These are phyloP conservation scores for Amphicarpaea edgeworthii DNA, from an alignment of 306 rosid species.

Conservation along the genomic window DNA sequence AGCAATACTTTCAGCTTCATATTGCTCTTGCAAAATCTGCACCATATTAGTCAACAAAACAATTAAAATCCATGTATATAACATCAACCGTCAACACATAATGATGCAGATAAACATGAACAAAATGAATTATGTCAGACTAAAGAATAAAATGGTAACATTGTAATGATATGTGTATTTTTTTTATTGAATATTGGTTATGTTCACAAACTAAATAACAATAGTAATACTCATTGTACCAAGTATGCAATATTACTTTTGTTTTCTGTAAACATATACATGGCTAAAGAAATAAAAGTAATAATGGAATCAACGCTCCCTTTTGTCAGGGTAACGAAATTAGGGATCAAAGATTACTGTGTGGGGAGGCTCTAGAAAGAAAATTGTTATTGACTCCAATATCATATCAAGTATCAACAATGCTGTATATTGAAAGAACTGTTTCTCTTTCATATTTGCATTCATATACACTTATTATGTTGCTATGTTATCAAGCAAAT, in stretches of 20 bases:
- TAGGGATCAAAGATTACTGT: too few species aligned
- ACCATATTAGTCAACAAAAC: constrained; percentile 34
- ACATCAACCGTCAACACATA: constrained; percentile 19
- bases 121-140: not conserved
- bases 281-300: not conserved
- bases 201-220: not conserved
- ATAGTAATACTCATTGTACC: too few species aligned
- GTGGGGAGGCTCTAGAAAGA: too few species aligned
- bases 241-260: not conserved
- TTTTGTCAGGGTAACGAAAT: too few species aligned
- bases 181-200: not conserved
- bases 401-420: too few species aligned
- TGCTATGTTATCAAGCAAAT: not conserved
- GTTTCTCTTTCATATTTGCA: not conserved
- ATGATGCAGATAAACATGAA: constrained; percentile 24
- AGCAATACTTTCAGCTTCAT: constrained; percentile 63
- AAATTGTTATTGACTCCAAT: too few species aligned
- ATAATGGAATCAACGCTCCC: not conserved
- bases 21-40: constrained; percentile 75
- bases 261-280: not conserved
- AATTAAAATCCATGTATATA: constrained; percentile 25
- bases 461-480: not conserved
- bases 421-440: too few species aligned
- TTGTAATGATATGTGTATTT: not conserved
- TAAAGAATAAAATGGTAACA: not conserved